Percentiles rank a stretch among this genome's conserved stretches.
Evolutionary conservation across 78 protist genomes (phyloP).

Genomic region (Polysphondylium violaceum): DNA sequence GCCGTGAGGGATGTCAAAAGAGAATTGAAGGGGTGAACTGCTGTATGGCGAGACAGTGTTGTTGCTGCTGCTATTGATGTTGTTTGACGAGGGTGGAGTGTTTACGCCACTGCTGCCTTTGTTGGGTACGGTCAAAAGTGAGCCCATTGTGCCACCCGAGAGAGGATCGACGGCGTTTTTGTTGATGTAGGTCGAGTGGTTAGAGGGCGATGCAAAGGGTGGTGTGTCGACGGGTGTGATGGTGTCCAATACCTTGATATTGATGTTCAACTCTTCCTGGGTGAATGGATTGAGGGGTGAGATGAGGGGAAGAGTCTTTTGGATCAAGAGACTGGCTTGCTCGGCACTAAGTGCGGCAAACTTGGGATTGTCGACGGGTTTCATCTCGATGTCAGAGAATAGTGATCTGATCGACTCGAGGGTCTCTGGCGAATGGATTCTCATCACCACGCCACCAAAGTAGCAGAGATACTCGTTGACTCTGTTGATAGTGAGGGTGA

Average conservation of each 20-base stretch:
- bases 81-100: background rate
- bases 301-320: background rate
- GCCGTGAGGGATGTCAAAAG: too few species aligned
- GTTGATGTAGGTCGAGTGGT: too few species aligned
- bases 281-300: slow-evolving; percentile 27
- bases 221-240: background rate
- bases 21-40: too few species aligned
- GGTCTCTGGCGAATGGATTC: slow-evolving; percentile 1
- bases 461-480: slow-evolving; percentile 50
- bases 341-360: background rate
- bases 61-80: background rate
- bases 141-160: too few species aligned
- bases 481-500: slow-evolving; percentile 42
- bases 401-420: background rate
- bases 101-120: background rate
- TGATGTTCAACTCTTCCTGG: slow-evolving; percentile 7
- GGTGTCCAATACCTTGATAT: slow-evolving; percentile 10
- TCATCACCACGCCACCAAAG: slow-evolving; percentile 62
- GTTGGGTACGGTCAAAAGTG: too few species aligned
- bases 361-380: slow-evolving; percentile 11
- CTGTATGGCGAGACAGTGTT: background rate
- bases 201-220: background rate
- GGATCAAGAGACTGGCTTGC: slow-evolving; percentile 5
- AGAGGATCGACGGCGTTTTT: too few species aligned
- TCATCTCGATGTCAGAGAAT: background rate